These are phyloP conservation scores for Colletotrichum phormii DNA, from an alignment of 2,329 filamentous ascomycete genomes.

Conservation along the genomic window DNA sequence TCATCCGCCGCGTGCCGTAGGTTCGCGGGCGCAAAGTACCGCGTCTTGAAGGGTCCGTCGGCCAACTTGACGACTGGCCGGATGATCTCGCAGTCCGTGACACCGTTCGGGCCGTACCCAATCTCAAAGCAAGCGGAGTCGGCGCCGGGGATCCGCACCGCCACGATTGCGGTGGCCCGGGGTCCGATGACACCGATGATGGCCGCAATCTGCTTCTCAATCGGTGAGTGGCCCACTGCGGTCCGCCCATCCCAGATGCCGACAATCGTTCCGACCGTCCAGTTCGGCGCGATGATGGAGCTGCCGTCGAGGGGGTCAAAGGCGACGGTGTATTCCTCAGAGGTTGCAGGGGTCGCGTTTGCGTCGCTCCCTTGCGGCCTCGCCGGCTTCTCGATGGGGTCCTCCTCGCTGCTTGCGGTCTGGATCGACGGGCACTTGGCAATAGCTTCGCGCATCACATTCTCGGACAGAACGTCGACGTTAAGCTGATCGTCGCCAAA, in stretches of 20 bases:
- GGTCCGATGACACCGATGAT: slow-evolving; percentile 67
- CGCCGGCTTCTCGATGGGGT: slow-evolving; percentile 60
- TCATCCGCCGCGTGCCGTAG: slow-evolving; percentile 67
- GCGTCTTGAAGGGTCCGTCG: slow-evolving; percentile 55
- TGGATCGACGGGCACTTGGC: slow-evolving; percentile 56
- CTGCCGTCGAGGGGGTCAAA: slow-evolving; percentile 75
- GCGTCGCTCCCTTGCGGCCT: neutral
- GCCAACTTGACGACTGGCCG: slow-evolving; percentile 53
- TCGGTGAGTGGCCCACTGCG: slow-evolving; percentile 54
- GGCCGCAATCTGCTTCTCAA: slow-evolving; percentile 57
- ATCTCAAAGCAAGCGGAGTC: slow-evolving; percentile 63
- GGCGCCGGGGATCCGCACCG: slow-evolving; percentile 58
- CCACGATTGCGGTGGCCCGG: slow-evolving; percentile 66
- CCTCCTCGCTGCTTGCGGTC: slow-evolving; percentile 70
- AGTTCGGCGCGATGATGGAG: slow-evolving; percentile 69
- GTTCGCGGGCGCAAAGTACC: slow-evolving; percentile 73
- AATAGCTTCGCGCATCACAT: slow-evolving; percentile 57
- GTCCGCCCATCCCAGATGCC: slow-evolving; percentile 67
- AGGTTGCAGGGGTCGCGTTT: neutral
- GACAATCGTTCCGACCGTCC: slow-evolving; percentile 69
- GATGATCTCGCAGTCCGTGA: slow-evolving; percentile 54
- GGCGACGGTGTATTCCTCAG: slow-evolving; percentile 66
- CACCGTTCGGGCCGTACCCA: slow-evolving; percentile 40
- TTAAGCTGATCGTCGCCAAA: slow-evolving; percentile 72
- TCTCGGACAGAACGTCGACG: slow-evolving; percentile 66